A percentile compares a stretch with the other conserved stretches of the same genome.
Conservation (phyloP, 2,329 filamentous ascomycete species). For the Penicillium sp. region DNA sequence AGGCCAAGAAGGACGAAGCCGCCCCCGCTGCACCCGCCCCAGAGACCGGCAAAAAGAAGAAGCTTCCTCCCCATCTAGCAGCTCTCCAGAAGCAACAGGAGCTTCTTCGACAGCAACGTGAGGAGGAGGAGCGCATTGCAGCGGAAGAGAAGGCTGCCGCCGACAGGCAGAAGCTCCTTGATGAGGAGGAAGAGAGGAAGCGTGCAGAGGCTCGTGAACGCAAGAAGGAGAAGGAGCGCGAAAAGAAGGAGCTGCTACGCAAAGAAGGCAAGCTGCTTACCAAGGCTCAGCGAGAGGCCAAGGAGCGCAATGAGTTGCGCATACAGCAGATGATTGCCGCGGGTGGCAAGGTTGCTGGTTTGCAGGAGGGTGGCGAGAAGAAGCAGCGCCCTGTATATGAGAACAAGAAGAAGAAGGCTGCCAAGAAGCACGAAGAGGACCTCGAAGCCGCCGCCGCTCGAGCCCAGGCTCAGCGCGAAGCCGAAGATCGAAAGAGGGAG, state of each 20-base stretch:
- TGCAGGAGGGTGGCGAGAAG: constrained; percentile 57
- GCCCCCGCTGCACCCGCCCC: constrained; percentile 28
- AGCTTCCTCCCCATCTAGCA: constrained; percentile 62
- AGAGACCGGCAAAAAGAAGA: constrained; percentile 72
- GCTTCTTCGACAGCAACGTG: constrained; percentile 43
- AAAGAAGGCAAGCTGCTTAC: constrained; percentile 50
- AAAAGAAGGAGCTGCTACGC: constrained; percentile 50
- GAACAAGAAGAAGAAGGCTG: constrained; percentile 71
- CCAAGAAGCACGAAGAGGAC: constrained; percentile 60
- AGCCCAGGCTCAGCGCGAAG: constrained; percentile 45
- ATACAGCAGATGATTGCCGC: constrained; percentile 51
- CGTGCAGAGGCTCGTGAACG: constrained; percentile 46
- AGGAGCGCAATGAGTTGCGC: constrained; percentile 47
- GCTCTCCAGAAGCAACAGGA: constrained; percentile 52
- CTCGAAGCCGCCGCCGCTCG: constrained; percentile 49
- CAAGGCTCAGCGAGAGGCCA: constrained; percentile 49
- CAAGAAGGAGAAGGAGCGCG: constrained; percentile 50
- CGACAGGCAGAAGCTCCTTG: constrained; percentile 36
- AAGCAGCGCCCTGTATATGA: constrained; percentile 70
- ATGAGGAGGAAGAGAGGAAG: constrained; percentile 48
- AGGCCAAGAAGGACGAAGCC: constrained; percentile 54
- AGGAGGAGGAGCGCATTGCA: constrained; percentile 43
- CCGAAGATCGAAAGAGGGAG: constrained; percentile 60
- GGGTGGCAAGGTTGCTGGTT: constrained; percentile 46
- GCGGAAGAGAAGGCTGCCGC: constrained; percentile 43